A percentile compares a stretch with the other conserved stretches of the same genome.
These are phyloP conservation scores for Lasiosphaeris hirsuta DNA, from an alignment of 495 filamentous ascomycete genomes.

Conservation along the genomic window DNA sequence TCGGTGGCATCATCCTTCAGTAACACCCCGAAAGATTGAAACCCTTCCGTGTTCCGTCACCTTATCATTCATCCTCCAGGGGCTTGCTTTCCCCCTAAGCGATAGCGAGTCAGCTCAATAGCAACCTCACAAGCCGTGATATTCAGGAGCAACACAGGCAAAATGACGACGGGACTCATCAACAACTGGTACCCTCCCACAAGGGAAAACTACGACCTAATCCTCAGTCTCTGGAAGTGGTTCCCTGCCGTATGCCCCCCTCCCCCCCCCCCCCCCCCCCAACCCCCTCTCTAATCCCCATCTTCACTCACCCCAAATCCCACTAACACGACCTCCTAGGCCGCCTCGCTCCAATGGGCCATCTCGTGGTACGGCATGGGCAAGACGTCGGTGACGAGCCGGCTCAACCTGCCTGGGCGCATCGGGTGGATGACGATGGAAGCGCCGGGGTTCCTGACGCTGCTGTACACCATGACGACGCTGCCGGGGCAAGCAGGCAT, in stretches of 20 bases:
- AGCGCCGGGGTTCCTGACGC: constrained; percentile 65
- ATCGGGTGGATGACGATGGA: constrained; percentile 88
- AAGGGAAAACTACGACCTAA: constrained; percentile 47
- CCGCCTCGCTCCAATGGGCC: constrained; percentile 61
- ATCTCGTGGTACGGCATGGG: constrained; percentile 68
- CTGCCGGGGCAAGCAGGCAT: constrained; percentile 55
- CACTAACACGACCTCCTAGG: constrained; percentile 31
- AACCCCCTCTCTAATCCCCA: too few species aligned
- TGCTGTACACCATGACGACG: constrained; percentile 71
- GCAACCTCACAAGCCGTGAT: too few species aligned
- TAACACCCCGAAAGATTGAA: too few species aligned
- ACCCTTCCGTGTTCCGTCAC: too few species aligned
- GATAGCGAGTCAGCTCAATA: too few species aligned
- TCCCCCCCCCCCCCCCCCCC: neutral
- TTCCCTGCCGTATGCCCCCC: constrained; percentile 37
- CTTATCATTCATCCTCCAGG: too few species aligned
- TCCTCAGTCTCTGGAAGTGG: constrained; percentile 53
- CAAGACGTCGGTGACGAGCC: constrained; percentile 74
- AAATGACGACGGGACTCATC: constrained; percentile 30
- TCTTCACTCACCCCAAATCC: constrained; percentile 1
- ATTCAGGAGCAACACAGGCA: neutral
- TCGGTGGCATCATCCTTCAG: too few species aligned
- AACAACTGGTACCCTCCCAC: constrained; percentile 51
- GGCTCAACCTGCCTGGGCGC: constrained; percentile 84
- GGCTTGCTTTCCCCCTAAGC: too few species aligned